Evolutionary conservation across 2,329 filamentous ascomycete species (phyloP), one percentile per base, ranked within the genome.

Genomic region (Stemphylium vesicarium): DNA sequence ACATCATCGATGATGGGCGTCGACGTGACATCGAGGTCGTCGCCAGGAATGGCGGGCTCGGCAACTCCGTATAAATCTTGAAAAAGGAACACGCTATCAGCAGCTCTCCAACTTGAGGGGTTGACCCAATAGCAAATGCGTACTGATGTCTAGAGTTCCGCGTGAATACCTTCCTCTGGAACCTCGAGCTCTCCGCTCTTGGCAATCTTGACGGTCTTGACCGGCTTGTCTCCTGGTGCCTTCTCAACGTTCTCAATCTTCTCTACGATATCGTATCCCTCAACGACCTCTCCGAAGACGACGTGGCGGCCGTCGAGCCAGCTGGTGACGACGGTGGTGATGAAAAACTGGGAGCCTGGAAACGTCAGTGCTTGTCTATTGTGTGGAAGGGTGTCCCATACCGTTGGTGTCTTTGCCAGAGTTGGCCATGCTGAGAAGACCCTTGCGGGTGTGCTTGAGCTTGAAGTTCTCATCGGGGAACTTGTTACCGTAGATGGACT

Each of bases 401-500:
- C 53, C 55, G 22, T 57, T 57, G 26, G 91, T 95, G 78, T 95
- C 90, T 77, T 87, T 85, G 89, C 91, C 91, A 92, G 50, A 46
- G 50, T 68, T 95, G 78, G 89, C 84, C 82, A 67, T 82, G 83
- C 82, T 92, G 64, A 95, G 81, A 46, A 91, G 81, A 71, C 91
- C 91, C 78, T 87, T 88, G 85, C 92, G 92, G 82, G 84, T 85
- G 87, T 96, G 91, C 78, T 92, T 93, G 75, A 94, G 84, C 88
- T 95, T 94, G 85, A 96, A 95, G 88, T 94, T 95, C 87, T 96
- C 91, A 71, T 96, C 91, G 63, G 85, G 79, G 81, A 95, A 95
- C 80, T 90, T 91, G 68, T 85, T 82, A 70, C 91, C 91, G 76
- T 94, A 95, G 82, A 95, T 94, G 63, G 89, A 92, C 84, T 92